phyloP scores from a whole-genome alignment of 306 rosid genomes.

The Citrullus mucosospermus region DNA sequence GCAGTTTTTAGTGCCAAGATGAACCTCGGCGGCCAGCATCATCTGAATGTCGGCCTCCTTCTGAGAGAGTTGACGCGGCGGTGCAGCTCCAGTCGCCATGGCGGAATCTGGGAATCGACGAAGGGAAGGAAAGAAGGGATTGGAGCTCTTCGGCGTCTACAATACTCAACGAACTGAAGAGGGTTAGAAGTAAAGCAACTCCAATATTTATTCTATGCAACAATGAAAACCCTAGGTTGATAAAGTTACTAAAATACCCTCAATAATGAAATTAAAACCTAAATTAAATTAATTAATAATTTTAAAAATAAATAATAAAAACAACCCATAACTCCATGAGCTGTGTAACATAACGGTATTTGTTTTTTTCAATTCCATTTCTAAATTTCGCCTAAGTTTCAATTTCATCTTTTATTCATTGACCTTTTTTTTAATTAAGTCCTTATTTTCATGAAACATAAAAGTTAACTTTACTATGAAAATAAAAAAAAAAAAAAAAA shows the following conservation, averaged over 20 bases:
- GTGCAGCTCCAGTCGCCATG: conserved; percentile 37
- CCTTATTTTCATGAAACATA: no score
- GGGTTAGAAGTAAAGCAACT: background rate
- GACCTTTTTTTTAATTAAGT: no score
- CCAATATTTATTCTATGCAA: background rate
- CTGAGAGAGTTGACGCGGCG: conserved; percentile 51
- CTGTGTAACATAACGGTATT: no score
- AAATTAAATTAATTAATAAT: no score
- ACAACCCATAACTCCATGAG: no score
- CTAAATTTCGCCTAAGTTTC: no score
- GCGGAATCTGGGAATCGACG: background rate
- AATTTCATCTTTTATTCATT: no score
- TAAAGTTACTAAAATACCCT: background rate
- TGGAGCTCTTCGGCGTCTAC: background rate
- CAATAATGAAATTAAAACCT: background rate
- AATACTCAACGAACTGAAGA: background rate
- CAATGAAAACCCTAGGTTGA: background rate
- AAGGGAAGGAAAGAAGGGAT: background rate
- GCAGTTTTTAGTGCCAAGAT: conserved; percentile 77
- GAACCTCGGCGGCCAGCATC: conserved; percentile 84
- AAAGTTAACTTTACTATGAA: no score
- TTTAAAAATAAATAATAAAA: no score
- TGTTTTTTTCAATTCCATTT: no score
- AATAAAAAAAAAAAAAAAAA: no score
- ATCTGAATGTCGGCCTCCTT: conserved; percentile 76